Conservation (phyloP, 805 yeast genomes). For the Saccharomycopsis guyanensis region DNA sequence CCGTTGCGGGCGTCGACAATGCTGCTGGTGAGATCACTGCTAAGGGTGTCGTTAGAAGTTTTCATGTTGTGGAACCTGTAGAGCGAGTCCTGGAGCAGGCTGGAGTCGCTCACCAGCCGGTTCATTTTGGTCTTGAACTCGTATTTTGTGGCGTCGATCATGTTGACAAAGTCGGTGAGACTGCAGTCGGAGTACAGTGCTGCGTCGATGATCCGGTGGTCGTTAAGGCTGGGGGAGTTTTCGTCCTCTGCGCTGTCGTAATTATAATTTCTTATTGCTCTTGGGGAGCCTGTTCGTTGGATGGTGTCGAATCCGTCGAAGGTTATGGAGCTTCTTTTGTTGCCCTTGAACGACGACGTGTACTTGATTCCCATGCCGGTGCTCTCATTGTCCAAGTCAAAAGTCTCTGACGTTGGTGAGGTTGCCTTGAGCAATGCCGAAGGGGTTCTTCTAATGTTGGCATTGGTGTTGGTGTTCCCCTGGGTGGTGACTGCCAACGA, state of each 20-base stretch:
- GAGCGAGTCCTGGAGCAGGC: conserved; percentile 2
- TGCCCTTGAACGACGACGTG: conserved; percentile 1
- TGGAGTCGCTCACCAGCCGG: neutral
- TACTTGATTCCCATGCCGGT: neutral
- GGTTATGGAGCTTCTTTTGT: neutral
- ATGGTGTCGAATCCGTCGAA: neutral
- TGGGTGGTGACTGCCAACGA: neutral
- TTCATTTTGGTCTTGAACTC: conserved; percentile 1
- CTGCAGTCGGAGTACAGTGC: neutral
- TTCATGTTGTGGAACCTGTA: conserved; percentile 3
- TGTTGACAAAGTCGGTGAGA: conserved; percentile 6
- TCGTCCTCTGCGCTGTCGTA: conserved; percentile 1
- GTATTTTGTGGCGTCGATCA: conserved; percentile 3
- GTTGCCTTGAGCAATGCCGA: neutral
- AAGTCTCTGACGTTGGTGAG: neutral
- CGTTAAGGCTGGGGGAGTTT: neutral
- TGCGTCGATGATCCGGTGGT: neutral
- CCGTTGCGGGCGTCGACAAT: neutral
- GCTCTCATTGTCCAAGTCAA: neutral
- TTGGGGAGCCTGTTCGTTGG: neutral
- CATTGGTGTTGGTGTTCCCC: neutral
- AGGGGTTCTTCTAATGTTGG: neutral
- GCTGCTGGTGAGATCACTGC: conserved; percentile 4
- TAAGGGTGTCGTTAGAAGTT: neutral
- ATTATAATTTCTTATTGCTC: neutral